Evolutionary conservation across 192 early-diverging fungal species (phyloP), one percentile per base, ranked within the genome.

Genomic region (Haplosporangium gracile): DNA sequence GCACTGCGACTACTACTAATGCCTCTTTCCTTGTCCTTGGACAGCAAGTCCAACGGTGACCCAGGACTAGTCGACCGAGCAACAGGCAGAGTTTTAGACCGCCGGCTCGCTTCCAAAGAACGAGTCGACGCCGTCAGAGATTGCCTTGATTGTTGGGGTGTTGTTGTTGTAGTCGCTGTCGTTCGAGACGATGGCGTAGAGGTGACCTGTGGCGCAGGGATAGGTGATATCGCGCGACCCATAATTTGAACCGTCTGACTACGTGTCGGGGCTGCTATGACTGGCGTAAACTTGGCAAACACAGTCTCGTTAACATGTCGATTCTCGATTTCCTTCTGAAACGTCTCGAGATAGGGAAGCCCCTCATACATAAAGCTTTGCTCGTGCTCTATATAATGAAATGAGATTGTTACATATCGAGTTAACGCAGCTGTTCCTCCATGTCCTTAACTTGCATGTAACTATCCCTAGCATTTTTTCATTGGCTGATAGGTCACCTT

Each of bases 281-380:
- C 60, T 10, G 78, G 72, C 5, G 84, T 81, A 68, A 86, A 86
- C 76, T 81, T 86, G 47, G 84, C 88, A 73, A 93, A 93, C 22
- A 93, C 89, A 5, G 91, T 83, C 65, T 89, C 90, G 63, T 92
- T 93, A 36, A 94, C 82, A 77, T 93, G 92, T 53, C 93, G 89
- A 26, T 89, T 88, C 0, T 77, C 77, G 63, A 89, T 88, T 69
- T 94, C 93, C 7, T 82, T 24, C 34, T 88, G 82, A 71, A 91
- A 80, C 5, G 76, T 80, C 15, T 75, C 71, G 11, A 77, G 45
- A 40, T 88, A 80, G 0, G 71, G 65, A 36, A 68, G 34, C 4
- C 78, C 80, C 36, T 89, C 80, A 63, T 78, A 81, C 75, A 78
- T 57, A 55, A 79, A 89, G 26, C 74, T 40, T 20, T 82, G 75